Evolutionary conservation across 371 early-diverging fungal genomes (phyloP).

Genomic region (Rhizopus sp.): DNA sequence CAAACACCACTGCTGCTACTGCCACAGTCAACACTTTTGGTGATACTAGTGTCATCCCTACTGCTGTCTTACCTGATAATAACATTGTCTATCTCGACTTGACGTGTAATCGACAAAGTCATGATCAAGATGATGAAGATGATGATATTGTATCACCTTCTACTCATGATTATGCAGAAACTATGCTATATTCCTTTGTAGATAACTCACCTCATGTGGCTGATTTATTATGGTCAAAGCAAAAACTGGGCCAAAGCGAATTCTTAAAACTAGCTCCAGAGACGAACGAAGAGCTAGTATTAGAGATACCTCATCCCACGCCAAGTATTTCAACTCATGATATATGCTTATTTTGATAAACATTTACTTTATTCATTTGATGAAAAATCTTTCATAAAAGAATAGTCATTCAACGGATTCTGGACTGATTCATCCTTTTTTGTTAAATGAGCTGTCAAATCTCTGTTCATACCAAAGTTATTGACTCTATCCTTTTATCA

Average conservation of each 20-base stretch:
- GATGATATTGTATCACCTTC: slow-evolving; percentile 2
- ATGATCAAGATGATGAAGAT: neutral
- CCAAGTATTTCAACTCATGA: neutral
- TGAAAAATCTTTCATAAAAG: neutral
- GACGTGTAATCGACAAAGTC: slow-evolving; percentile 5
- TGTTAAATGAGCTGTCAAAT: slow-evolving; percentile 36
- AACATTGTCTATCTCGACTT: slow-evolving; percentile 7
- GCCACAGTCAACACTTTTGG: too few relatives aligned
- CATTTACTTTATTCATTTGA: too few relatives aligned
- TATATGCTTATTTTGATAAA: neutral
- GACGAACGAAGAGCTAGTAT: neutral
- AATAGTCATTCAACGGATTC: neutral
- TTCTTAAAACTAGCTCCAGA: slow-evolving; percentile 24
- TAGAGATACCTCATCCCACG: neutral
- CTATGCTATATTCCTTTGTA: slow-evolving; percentile 24
- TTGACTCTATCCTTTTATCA: slow-evolving; percentile 41
- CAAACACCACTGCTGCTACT: too few relatives aligned
- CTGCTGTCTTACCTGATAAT: neutral
- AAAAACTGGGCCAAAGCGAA: slow-evolving; percentile 19
- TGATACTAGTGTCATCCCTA: too few relatives aligned
- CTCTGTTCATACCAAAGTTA: slow-evolving; percentile 46
- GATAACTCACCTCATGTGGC: slow-evolving; percentile 21
- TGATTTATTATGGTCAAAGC: slow-evolving; percentile 27
- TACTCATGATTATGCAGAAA: slow-evolving; percentile 29
- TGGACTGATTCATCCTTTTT: slow-evolving; percentile 13